Base-by-base conservation (phyloP, 352 stramenopile genomes). In the Globisporangium polare region DNA sequence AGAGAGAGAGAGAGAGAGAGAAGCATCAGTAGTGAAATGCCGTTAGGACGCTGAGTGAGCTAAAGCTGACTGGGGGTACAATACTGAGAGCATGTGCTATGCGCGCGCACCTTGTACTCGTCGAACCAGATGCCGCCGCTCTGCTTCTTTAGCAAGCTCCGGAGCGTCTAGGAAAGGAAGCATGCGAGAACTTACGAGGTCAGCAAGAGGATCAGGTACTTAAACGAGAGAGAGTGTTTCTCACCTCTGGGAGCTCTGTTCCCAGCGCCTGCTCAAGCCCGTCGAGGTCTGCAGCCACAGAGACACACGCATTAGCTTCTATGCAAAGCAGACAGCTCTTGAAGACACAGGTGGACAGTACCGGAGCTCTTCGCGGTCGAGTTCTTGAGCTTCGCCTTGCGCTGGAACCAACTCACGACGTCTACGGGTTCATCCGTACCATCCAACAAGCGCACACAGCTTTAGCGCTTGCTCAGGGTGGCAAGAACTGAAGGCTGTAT, bases 111-210 rank as follows among this genome's bases (percentile, higher is more conserved):
- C 71, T 86, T 88, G 71, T 86, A 95, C 52, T 91, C 84, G 46
- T 95, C 83, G 31, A 95, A 95, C 80, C 80, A 95, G 29, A 95
- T 77, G 6, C 83, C 83, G 2, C 86, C 80, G 31, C 84, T 92
- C 47, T 93, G 86, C 54, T 88, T 89, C 43, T 73, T 77, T 17
- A 93, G 33, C 29, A 94, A 60, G 41, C 71, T 84, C n/a, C 74
- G 78, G 18, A 94, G 53, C 22, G 78, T 70, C 79, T 91, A 63
- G 17, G 3, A n/a, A 12, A 42, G 15, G 37, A 18, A 42, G 37
- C 37, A 42, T 42, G 13, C 1, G 37, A 42, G 37, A 18, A 5
- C 15, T 20, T n/a, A 13, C 41, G 17, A 47, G 41, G 24, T 20
- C 10, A 47, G 15, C 5, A 10, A 24, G 31, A 53, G 8, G 31